Evolutionary conservation across 179 eudicot genomes (phyloP).

Genomic region (Patellifolia procumbens): DNA sequence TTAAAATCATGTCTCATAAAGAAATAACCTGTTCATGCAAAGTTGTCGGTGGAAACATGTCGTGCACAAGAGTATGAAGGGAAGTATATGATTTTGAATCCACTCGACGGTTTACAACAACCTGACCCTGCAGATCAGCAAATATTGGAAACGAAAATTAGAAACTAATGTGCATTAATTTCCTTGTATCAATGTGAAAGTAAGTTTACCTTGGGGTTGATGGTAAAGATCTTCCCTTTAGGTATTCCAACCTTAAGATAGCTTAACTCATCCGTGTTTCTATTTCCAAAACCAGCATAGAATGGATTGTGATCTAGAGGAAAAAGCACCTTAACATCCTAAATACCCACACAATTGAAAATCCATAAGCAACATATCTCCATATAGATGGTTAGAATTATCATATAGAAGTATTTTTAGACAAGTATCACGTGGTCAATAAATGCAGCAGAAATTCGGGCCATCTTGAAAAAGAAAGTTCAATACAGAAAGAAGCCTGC

Average conservation of each 20-base stretch:
- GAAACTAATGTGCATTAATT: neutral
- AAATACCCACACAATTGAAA: constrained; percentile 27
- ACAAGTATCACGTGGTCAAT: neutral
- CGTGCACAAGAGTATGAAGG: constrained; percentile 78
- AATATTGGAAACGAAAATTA: neutral
- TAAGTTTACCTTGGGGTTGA: constrained; percentile 80
- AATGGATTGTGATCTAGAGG: constrained; percentile 81
- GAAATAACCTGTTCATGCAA: constrained; percentile 64
- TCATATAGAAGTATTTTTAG: constrained; percentile 11
- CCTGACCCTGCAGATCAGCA: constrained; percentile 66
- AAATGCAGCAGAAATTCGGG: neutral
- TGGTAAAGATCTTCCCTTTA: constrained; percentile 81
- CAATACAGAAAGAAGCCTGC: neutral
- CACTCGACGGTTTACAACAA: constrained; percentile 68
- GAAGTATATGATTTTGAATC: constrained; percentile 83
- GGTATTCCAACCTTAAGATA: constrained; percentile 93
- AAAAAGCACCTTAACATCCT: constrained; percentile 88
- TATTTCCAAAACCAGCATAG: constrained; percentile 97
- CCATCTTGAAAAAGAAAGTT: neutral
- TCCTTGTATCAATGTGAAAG: neutral
- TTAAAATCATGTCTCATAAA: neutral
- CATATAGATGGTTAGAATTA: neutral
- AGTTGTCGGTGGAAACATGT: constrained; percentile 73
- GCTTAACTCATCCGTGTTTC: constrained; percentile 97
- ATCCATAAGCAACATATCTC: constrained; percentile 10